Base-by-base conservation (phyloP, 306 rosid genomes). In the Hippophae gyantsensis region DNA sequence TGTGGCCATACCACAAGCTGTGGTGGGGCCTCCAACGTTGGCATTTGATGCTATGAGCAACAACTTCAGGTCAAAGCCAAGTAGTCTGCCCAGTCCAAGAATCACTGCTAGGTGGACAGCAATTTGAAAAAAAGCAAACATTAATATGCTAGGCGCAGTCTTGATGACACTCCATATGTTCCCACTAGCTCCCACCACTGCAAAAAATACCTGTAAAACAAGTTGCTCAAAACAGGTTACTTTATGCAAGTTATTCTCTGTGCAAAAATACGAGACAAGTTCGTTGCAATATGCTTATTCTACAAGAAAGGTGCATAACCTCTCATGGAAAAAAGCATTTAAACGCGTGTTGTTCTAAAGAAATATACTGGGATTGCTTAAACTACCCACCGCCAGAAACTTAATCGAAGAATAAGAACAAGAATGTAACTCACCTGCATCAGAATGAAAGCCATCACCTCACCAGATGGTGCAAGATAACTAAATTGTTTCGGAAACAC, bases 1-100 rank as follows among this genome's bases (percentile, higher is more conserved):
- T 6, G 82, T 75, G 56, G 89, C 90, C 89, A 84, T 81, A 43
- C 84, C 89, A 61, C 84, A 77, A 11, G 81, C 86, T 1, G 81
- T 72, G 9, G 83, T 72, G 42, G 86, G 86, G 45, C 80, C 86
- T 42, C 80, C 86, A 1, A 81, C 71, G 1, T 77, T 81, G 57
- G 86, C 86, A 47, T 81, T 74, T n/a, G 86, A 77, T 10, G 86
- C 82, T 61, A 77, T 71, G 10, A 77, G 80, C 72, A 81, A 52
- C 61, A 56, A 48, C 68, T 68, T 77, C 9, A 74, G 60, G 26
- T 81, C 78, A 7, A 77, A 77, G 41, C 76, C 61, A 13, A 81
- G 59, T 12, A 81, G 66, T 60, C 65, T 81, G 13, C 86, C 86
- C 26, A 77, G 12, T 55, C 86, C 82, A 6, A 81, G 72, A 14